A percentile compares a stretch with the other conserved stretches of the same genome.
Conservation (phyloP, 805 yeast species). For the Tetrapisispora fleetii region DNA sequence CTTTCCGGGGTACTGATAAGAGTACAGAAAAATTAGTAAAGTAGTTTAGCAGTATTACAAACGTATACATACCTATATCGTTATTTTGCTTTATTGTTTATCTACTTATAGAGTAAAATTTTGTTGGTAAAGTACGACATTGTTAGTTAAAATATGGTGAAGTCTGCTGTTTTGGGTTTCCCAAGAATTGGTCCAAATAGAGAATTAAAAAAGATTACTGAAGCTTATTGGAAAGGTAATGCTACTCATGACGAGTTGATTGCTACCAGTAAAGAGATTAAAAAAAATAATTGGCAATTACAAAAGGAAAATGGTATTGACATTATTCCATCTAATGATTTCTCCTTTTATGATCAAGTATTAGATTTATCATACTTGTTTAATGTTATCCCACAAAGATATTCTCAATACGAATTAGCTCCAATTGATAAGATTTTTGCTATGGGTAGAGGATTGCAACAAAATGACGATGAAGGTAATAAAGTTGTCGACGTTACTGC, state of each 20-base stretch:
- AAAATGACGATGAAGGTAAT: slow-evolving; percentile 68
- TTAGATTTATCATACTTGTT: slow-evolving; percentile 84
- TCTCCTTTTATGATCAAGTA: slow-evolving; percentile 96
- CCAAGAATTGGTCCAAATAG: slow-evolving; percentile 99
- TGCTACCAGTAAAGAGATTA: slow-evolving; percentile 88
- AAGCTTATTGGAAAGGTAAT: slow-evolving; percentile 98
- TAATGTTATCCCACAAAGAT: slow-evolving; percentile 95
- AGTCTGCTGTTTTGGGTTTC: slow-evolving; percentile 96
- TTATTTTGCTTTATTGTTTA: neutral
- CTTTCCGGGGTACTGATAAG: too few relatives aligned
- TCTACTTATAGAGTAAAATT: too few relatives aligned
- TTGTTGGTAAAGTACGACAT: too few relatives aligned
- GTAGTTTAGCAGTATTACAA: neutral
- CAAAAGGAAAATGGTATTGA: slow-evolving; percentile 97
- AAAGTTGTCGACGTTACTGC: slow-evolving; percentile 97
- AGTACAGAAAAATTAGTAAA: too few relatives aligned
- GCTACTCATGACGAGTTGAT: slow-evolving; percentile 76
- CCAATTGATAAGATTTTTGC: slow-evolving; percentile 91
- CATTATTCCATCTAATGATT: slow-evolving; percentile 93
- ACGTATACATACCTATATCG: neutral
- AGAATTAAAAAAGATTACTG: slow-evolving; percentile 97
- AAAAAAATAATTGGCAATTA: slow-evolving; percentile 95
- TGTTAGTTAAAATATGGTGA: slow-evolving; percentile 54
- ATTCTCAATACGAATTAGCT: slow-evolving; percentile 81
- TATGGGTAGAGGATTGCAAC: slow-evolving; percentile 99